Evolutionary conservation across 176 grass and related monocot genomes (phyloP).

Genomic region (Ensete ventricosum): DNA sequence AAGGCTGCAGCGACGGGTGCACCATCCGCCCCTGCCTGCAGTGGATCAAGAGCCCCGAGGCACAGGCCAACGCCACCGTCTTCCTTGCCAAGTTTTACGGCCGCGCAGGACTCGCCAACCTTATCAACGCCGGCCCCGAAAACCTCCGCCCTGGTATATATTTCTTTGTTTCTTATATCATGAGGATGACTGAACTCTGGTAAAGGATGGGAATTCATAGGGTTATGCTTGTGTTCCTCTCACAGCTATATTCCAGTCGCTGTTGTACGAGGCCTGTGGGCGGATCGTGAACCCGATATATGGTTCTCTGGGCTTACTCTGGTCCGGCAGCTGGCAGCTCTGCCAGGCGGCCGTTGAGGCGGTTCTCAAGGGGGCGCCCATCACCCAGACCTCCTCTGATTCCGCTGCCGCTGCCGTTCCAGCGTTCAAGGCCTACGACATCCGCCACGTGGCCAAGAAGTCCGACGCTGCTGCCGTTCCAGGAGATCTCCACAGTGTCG

Average conservation of each 20-base stretch:
- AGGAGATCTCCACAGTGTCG: constrained; percentile 22
- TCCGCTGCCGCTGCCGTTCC: constrained; percentile 15
- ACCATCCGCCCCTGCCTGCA: constrained; percentile 33
- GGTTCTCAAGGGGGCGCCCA: constrained; percentile 22
- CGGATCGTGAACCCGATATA: neutral
- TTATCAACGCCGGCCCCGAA: constrained; percentile 19
- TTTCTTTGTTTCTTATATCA: neutral
- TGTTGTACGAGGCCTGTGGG: constrained; percentile 4
- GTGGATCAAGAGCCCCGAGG: constrained; percentile 30
- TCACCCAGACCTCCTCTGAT: constrained; percentile 10
- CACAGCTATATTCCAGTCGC: constrained; percentile 33
- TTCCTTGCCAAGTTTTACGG: constrained; percentile 44
- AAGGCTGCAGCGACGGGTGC: constrained; percentile 30
- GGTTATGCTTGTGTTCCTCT: neutral
- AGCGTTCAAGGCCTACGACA: constrained; percentile 25
- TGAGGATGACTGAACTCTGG: neutral
- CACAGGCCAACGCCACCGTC: constrained; percentile 33
- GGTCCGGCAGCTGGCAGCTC: constrained; percentile 3
- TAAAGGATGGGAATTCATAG: neutral
- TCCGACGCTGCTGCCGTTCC: neutral
- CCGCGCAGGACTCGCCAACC: constrained; percentile 35
- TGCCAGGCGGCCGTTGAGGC: constrained; percentile 3
- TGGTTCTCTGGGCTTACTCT: neutral
- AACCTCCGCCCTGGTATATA: constrained; percentile 25
- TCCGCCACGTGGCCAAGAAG: constrained; percentile 30